Percentiles rank a stretch among this genome's conserved stretches.
phyloP scores from a whole-genome alignment of 192 early-diverging fungal species.

The Entomortierella lignicola region DNA sequence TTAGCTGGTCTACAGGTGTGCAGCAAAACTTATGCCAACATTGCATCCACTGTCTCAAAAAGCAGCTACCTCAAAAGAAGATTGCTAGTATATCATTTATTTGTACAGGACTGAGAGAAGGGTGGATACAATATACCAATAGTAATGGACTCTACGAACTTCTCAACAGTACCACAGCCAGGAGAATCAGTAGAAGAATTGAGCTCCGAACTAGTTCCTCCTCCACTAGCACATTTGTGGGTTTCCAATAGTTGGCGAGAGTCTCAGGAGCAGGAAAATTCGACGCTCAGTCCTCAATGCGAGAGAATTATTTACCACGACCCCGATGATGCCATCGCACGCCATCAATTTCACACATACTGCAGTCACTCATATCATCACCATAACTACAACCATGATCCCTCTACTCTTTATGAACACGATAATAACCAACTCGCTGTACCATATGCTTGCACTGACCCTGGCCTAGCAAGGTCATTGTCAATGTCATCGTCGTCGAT shows the following conservation, averaged over 20 bases:
- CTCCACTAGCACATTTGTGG: no score
- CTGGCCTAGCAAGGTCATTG: background rate
- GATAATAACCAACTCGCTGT: background rate
- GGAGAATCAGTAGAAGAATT: no score
- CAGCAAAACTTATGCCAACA: no score
- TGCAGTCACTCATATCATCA: background rate
- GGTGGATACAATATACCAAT: no score
- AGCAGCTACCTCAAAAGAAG: no score
- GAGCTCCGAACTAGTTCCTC: no score
- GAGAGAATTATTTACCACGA: background rate
- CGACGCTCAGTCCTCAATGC: background rate
- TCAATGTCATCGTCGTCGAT: background rate
- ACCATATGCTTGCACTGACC: background rate
- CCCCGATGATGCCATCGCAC: constrained; percentile 51
- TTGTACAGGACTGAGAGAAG: no score
- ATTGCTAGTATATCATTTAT: no score
- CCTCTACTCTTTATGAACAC: background rate
- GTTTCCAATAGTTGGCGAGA: background rate
- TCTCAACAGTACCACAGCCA: no score
- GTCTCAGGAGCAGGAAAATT: background rate
- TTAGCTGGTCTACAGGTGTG: no score
- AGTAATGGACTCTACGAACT: no score
- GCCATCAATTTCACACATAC: constrained; percentile 5
- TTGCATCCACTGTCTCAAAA: no score
- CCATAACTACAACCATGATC: background rate